Evolutionary conservation across 495 filamentous ascomycete genomes (phyloP), one percentile per base, ranked within the genome.

Genomic region (Penicillium coprophilum): DNA sequence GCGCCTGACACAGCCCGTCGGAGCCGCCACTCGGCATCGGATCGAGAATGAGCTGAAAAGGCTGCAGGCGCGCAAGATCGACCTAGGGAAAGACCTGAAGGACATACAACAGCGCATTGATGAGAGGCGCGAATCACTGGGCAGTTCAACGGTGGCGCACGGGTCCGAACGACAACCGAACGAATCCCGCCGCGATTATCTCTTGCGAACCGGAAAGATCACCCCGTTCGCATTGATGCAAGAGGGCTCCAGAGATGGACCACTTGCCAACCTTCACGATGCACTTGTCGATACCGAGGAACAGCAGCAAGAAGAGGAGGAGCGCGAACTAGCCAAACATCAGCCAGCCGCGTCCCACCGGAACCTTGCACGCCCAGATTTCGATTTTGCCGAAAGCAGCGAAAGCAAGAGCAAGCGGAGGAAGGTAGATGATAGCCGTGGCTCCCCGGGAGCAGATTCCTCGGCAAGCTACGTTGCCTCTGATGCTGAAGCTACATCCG

Each of bases 121-220:
- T 58, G 78, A 85, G 36, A 81, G 92, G 56, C 83, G 86, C 50
- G 71, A 78, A 50, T 74, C 77, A 32, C 72, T 83, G 44, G 77
- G 77, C 11, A 68, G 72, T 17, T 63, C 63, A 1, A 62, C 65
- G 7, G 71, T 76, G 21, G 71, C 70, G 2, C 63, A 63, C 46
- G 78, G 78, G 5, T 80, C 82, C 34, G 77, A 77, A 57, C 83
- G 81, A 50, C 69, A 92, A 56, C 84, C 89, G 15, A 85, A 87
- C 61, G 94, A 97, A 73, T 91, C 81, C 13, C 84, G 89, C 49
- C 82, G 92, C 46, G 91, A 95, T 28, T 97, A 90, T 68, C 81
- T 98, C 46, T 92, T 98, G 32, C 83, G 94, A 6, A 98, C 93
- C 0, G 94, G 94, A 50, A 96, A 97, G 71, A 98, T 98, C 61